phyloP scores from a whole-genome alignment of 2,329 filamentous ascomycete genomes.

The Ophiostoma sp. region DNA sequence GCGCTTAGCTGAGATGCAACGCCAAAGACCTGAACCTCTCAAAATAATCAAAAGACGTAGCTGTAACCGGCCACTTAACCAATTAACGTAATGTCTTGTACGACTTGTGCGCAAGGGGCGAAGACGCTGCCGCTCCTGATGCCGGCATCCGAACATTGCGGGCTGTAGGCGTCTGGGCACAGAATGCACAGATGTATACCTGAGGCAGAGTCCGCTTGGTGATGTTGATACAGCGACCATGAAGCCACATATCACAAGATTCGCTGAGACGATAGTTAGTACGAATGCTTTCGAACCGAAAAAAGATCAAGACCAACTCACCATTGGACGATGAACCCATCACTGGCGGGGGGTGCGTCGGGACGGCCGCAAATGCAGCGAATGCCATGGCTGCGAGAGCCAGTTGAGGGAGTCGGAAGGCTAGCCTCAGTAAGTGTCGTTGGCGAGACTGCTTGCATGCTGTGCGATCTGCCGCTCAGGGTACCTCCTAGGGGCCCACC shows the following conservation, averaged over 20 bases:
- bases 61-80: not conserved
- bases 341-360: slow-evolving; percentile 41
- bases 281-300: not conserved
- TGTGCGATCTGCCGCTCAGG: slow-evolving; percentile 27
- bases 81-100: slow-evolving; percentile 41
- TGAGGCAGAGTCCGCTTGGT: slow-evolving; percentile 51
- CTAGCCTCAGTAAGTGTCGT: slow-evolving; percentile 47
- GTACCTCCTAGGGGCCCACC: slow-evolving; percentile 24
- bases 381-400: slow-evolving; percentile 40
- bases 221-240: slow-evolving; percentile 58
- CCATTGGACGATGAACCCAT: slow-evolving; percentile 59
- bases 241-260: slow-evolving; percentile 60
- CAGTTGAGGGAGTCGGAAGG: slow-evolving; percentile 42
- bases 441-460: slow-evolving; percentile 41
- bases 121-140: slow-evolving; percentile 32
- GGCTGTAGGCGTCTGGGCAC: slow-evolving; percentile 54
- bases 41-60: not conserved
- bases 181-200: slow-evolving; percentile 60
- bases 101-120: slow-evolving; percentile 43
- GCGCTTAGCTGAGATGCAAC: not conserved
- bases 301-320: slow-evolving; percentile 33
- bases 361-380: slow-evolving; percentile 52
- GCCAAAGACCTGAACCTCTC: not conserved
- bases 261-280: slow-evolving; percentile 40
- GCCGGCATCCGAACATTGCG: slow-evolving; percentile 42